Evolutionary conservation across 176 grass and related monocot genomes (phyloP), one percentile per base, ranked within the genome.

Genomic region (Echinochloa phyllopogon): DNA sequence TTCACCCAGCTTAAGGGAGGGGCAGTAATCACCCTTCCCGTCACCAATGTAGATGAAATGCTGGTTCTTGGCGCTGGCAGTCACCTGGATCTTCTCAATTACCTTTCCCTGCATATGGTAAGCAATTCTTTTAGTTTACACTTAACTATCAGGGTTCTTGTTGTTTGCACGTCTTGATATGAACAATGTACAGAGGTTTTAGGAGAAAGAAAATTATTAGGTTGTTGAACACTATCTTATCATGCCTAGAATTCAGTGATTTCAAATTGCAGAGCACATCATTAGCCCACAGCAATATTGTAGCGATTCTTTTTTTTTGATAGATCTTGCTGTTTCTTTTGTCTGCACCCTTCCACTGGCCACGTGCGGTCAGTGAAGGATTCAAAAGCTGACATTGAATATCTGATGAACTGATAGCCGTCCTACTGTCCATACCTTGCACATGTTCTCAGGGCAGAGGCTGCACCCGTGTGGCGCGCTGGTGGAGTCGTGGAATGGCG

Each of bases 391-490:
- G 44, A 9, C 15, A 50, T 47, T 42, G 33, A 82, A 73, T 49
- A 45, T 17, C 44, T 65, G 49, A 65, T 65, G 49, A 65, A 65
- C 64, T 40, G 67, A 86, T 86, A 66, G 67, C 3, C 72, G 68
- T 65, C 83, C 21, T 90, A 56, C 29, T 72, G 79, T 81, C n/a
- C 72, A 17, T 77, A 90, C 94, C 92, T 97, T 97, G 88, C 94
- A 97, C 94, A 97, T 94, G 76, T 94, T 91, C 43, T 91, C 88
- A 65, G 95, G 92, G 86, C 92, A 97, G 82, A 94, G 92, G 61
- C 29, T 44, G 81, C 95, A 97, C 16, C 86, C 92, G 68, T 97
- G 95, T 33, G 88, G 83, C 69, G 64, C 82, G 45, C 13, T 10
- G 0, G 65, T 29, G 33, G 89, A 69, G 65, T 92, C 83, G 24